phyloP scores from a whole-genome alignment of 2,329 filamentous ascomycete genomes.

The Xylariomycetidae sp. region DNA sequence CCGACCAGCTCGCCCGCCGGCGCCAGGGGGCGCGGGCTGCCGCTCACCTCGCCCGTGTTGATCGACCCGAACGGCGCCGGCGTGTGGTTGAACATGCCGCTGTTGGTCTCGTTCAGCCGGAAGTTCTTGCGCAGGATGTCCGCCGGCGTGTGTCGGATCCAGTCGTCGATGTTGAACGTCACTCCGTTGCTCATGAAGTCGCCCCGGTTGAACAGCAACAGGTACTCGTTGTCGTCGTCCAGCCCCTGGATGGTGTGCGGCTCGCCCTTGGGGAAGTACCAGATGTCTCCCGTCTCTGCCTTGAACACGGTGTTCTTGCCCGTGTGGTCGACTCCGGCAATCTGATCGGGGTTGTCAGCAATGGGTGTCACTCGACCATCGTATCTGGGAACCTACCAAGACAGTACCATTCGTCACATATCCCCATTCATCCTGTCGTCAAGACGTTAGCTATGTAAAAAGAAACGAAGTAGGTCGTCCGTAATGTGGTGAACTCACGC shows the following conservation, averaged over 20 bases:
- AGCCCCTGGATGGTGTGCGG: constrained; percentile 50
- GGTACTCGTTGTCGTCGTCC: constrained; percentile 49
- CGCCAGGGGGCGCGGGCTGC: too few species aligned
- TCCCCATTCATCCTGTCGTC: constrained; percentile 56
- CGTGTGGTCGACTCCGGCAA: constrained; percentile 57
- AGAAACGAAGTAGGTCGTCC: neutral
- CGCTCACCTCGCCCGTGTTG: too few species aligned
- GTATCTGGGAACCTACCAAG: too few species aligned
- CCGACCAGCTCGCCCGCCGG: too few species aligned
- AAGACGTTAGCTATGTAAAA: too few species aligned
- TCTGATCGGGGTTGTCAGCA: too few species aligned
- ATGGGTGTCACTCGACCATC: too few species aligned
- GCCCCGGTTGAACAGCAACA: constrained; percentile 55
- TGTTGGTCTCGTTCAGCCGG: too few species aligned
- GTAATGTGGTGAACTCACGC: constrained; percentile 41
- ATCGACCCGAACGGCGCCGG: too few species aligned
- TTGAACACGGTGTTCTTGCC: constrained; percentile 49
- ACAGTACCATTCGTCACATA: constrained; percentile 52
- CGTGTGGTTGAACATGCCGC: too few species aligned
- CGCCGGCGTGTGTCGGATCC: constrained; percentile 61
- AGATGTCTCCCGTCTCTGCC: constrained; percentile 57
- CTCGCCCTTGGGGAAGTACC: constrained; percentile 42
- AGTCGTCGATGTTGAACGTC: constrained; percentile 67
- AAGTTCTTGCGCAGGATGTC: constrained; percentile 64
- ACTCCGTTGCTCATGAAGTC: constrained; percentile 60